phyloP scores from a whole-genome alignment of 345 rosid genomes.

The Linum tenue region DNA sequence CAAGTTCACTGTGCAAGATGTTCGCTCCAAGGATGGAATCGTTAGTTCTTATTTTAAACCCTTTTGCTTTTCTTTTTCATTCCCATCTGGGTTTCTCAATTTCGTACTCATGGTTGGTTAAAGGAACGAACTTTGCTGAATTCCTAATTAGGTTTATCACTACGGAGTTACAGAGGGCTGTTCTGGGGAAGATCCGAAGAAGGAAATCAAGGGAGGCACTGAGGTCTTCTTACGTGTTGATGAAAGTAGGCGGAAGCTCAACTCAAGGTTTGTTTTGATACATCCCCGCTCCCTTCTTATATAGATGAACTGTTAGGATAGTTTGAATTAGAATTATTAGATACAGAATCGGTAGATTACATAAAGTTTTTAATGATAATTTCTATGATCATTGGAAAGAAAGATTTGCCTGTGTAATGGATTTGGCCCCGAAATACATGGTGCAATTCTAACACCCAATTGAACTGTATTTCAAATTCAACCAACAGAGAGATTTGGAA shows the following conservation, averaged over 20 bases:
- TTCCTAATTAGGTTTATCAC: constrained; percentile 50
- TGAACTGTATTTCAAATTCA: too few relatives aligned
- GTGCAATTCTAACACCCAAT: too few relatives aligned
- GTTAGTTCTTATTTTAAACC: constrained; percentile 14
- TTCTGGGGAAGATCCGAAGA: constrained; percentile 24
- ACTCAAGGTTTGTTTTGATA: constrained; percentile 42
- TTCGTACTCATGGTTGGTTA: neutral
- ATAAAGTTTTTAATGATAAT: too few relatives aligned
- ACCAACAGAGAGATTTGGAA: too few relatives aligned
- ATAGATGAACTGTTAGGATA: too few relatives aligned
- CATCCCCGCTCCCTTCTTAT: too few relatives aligned
- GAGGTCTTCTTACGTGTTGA: constrained; percentile 51
- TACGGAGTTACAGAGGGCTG: constrained; percentile 44
- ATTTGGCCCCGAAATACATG: too few relatives aligned
- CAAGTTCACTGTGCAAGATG: constrained; percentile 63
- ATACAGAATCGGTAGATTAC: too few relatives aligned
- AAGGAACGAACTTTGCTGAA: too few relatives aligned
- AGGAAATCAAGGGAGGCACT: constrained; percentile 31
- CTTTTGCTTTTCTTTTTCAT: neutral
- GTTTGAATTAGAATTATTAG: too few relatives aligned
- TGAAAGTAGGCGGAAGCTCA: constrained; percentile 56
- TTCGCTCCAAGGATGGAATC: constrained; percentile 66
- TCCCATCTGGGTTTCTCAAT: neutral
- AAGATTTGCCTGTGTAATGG: too few relatives aligned
- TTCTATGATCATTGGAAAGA: too few relatives aligned